A percentile compares a stretch with the other conserved stretches of the same genome.
phyloP scores from a whole-genome alignment of 352 stramenopile species.

The Pythium grandisporangium region DNA sequence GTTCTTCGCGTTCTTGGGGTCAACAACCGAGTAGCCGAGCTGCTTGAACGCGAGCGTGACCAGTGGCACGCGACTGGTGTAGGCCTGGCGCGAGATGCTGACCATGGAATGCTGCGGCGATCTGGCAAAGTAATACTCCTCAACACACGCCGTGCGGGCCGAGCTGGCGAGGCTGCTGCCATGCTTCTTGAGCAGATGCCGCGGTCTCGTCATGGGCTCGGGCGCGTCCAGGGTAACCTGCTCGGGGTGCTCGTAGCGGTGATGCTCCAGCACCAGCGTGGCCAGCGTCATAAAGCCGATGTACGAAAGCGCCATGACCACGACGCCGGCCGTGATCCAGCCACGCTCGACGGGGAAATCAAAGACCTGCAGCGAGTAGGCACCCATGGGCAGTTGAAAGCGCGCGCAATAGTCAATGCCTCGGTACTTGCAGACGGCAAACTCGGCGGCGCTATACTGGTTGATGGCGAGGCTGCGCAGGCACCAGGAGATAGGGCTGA shows the following conservation, averaged over 20 bases:
- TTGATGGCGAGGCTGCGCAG: slow-evolving; percentile 15
- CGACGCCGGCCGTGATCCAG: slow-evolving; percentile 13
- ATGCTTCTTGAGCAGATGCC: no score
- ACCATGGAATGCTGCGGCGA: neutral
- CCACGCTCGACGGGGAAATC: slow-evolving; percentile 7
- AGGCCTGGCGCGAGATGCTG: neutral
- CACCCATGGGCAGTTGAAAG: slow-evolving; percentile 11
- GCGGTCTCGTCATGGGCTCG: no score
- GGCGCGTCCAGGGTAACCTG: neutral
- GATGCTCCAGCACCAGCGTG: slow-evolving; percentile 17
- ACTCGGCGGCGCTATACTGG: slow-evolving; percentile 13
- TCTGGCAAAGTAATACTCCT: neutral
- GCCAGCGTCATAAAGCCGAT: slow-evolving; percentile 16
- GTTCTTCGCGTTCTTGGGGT: slow-evolving; percentile 15
- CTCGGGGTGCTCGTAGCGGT: slow-evolving; percentile 15
- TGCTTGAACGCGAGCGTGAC: slow-evolving; percentile 37
- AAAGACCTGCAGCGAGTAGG: slow-evolving; percentile 15
- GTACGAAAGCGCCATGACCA: slow-evolving; percentile 13
- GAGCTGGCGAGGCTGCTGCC: neutral
- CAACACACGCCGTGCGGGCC: neutral
- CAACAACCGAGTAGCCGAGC: slow-evolving; percentile 30
- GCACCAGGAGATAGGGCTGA: slow-evolving; percentile 31
- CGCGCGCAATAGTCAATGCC: slow-evolving; percentile 16
- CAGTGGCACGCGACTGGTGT: slow-evolving; percentile 9
- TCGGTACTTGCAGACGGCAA: slow-evolving; percentile 10